Percentiles rank a stretch among this genome's conserved stretches.
phyloP scores from a whole-genome alignment of 2,329 filamentous ascomycete species.

The Thielaviopsis musarum region DNA sequence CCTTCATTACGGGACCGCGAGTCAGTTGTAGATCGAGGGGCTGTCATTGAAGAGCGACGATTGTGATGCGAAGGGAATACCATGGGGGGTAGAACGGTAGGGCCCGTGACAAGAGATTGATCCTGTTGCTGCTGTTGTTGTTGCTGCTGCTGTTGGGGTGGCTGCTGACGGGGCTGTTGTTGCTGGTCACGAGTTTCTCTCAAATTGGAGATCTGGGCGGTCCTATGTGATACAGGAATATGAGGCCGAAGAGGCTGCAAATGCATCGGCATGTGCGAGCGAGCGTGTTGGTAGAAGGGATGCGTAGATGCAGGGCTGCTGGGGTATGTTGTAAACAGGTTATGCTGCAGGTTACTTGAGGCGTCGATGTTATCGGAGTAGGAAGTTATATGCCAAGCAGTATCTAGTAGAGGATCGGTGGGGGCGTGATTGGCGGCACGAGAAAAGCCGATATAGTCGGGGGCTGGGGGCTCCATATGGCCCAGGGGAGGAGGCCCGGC shows the following conservation, averaged over 20 bases:
- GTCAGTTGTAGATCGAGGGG: neutral
- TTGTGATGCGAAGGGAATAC: neutral
- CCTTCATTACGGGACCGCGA: neutral
- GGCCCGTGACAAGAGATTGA: neutral
- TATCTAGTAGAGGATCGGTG: neutral
- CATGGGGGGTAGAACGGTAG: neutral
- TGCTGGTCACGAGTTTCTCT: neutral
- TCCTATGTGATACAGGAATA: neutral
- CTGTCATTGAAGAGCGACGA: neutral
- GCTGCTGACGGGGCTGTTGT: neutral
- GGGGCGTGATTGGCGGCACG: neutral
- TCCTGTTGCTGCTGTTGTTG: neutral
- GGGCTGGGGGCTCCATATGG: neutral
- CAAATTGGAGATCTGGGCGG: neutral
- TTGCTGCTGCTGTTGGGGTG: neutral
- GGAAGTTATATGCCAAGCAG: neutral
- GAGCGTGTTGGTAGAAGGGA: neutral
- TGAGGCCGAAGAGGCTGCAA: neutral
- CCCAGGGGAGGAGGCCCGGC: neutral
- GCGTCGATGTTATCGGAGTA: neutral
- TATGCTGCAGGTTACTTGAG: neutral
- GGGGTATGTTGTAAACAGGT: neutral
- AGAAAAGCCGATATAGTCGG: neutral
- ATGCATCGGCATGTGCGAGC: neutral
- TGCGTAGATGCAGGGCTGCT: neutral